Evolutionary conservation across 345 rosid genomes (phyloP), one percentile per base, ranked within the genome.

Genomic region (Passiflora organensis): DNA sequence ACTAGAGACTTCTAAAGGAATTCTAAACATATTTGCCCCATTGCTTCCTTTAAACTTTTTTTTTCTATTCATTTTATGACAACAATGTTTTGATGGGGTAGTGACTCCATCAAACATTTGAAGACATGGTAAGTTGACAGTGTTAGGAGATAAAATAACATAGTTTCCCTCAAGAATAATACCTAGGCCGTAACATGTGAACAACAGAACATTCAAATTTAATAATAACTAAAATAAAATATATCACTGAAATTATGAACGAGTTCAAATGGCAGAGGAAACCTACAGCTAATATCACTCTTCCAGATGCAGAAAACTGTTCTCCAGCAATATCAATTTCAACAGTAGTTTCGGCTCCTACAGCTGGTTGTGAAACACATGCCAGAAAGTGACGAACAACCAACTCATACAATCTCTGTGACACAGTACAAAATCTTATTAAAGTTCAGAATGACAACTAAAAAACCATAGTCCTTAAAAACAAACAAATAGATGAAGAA

Each of bases 381-480:
- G 96, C 99, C 66, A 93, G 74, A 65, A 82, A 93, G 73, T 93
- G 99, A 28, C 95, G 95, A 74, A 89, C 99, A 52, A 93, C 96
- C 71, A 93, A 70, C 68, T 89, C 96, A 74, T 91, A 91, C 54
- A 91, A 68, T 76, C 73, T 86, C 99, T 91, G 82, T 52, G 44
- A 59, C 62, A 69, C 51, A 58, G 53, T 14, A 37, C 21, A 47
- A 62, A 38, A 13, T 41, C n/a, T 45, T 32, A 48, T 55, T 46
- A 47, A 53, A 41, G 19, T 62, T 36, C 39, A 39, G 34, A 16
- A 44, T 60, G 43, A 55, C 25, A 20, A 13, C 16, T 28, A 8
- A 14, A 48, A 58, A 38, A 9, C 48, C 25, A 22, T 15, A 12
- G 6, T 53, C 48, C 24, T 17, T 36, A 28, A 42, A 9, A 14